A percentile compares a stretch with the other conserved stretches of the same genome.
These are phyloP conservation scores for Ophiostoma sp. DNA, from an alignment of 2,329 filamentous ascomycete species.

Conservation along the genomic window DNA sequence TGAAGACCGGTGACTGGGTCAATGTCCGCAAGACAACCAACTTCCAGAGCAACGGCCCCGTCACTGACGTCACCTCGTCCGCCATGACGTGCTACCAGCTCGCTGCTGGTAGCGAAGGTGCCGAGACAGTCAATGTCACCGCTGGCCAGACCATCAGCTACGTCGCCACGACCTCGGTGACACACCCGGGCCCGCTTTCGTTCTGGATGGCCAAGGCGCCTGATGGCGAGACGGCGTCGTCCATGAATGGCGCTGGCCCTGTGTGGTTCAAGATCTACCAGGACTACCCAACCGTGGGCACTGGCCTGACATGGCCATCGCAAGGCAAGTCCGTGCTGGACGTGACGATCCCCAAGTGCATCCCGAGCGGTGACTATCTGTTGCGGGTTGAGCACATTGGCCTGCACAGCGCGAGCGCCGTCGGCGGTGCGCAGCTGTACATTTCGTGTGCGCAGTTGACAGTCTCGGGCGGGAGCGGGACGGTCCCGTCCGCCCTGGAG, in stretches of 20 bases:
- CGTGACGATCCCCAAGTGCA: constrained; percentile 38
- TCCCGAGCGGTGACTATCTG: constrained; percentile 41
- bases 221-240: constrained; percentile 39
- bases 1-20: constrained; percentile 45
- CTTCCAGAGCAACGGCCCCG: constrained; percentile 51
- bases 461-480: constrained; percentile 34
- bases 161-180: constrained; percentile 42
- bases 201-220: constrained; percentile 46
- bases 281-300: constrained; percentile 40
- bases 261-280: constrained; percentile 48
- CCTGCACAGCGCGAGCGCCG: constrained; percentile 37
- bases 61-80: constrained; percentile 48
- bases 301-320: constrained; percentile 42
- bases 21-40: constrained; percentile 51
- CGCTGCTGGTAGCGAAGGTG: constrained; percentile 43
- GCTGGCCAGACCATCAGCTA: constrained; percentile 47
- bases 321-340: constrained; percentile 34
- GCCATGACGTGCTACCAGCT: constrained; percentile 55
- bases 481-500: constrained; percentile 32
- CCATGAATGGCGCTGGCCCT: constrained; percentile 42
- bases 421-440: constrained; percentile 41
- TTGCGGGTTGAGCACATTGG: constrained; percentile 42
- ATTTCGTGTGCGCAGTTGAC: constrained; percentile 37
- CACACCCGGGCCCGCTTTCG: constrained; percentile 43
- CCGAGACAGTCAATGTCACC: constrained; percentile 44